A percentile compares a stretch with the other conserved stretches of the same genome.
phyloP scores from a whole-genome alignment of 768 basidiomycete species.

The Auricularia auricula-judae region DNA sequence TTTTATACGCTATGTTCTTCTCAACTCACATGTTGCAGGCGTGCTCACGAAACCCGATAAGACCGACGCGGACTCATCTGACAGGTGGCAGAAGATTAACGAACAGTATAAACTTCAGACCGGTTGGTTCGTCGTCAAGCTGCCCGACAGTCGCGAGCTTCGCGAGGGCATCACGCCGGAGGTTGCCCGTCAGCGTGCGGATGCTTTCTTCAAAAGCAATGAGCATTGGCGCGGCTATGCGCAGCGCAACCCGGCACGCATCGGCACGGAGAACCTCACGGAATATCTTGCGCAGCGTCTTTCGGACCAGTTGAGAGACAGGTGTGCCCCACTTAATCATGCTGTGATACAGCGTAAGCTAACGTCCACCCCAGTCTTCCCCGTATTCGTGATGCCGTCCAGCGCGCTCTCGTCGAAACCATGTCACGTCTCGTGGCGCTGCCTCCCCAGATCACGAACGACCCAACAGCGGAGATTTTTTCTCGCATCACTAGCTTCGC shows the following conservation, averaged over 20 bases:
- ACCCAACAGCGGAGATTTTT: background rate
- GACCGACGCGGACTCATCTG: slow-evolving; percentile 44
- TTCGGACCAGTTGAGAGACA: slow-evolving; percentile 47
- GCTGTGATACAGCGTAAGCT: background rate
- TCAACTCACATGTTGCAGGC: slow-evolving; percentile 25
- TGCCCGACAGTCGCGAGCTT: slow-evolving; percentile 40
- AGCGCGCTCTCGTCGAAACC: background rate
- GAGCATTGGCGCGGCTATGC: background rate
- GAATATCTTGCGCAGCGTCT: slow-evolving; percentile 48
- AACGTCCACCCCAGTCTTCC: background rate
- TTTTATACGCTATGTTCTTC: background rate
- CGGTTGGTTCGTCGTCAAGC: slow-evolving; percentile 52
- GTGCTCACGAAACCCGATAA: slow-evolving; percentile 69
- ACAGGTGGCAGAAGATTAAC: slow-evolving; percentile 33
- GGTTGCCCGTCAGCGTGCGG: slow-evolving; percentile 46
- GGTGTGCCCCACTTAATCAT: slow-evolving; percentile 27
- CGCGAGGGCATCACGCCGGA: slow-evolving; percentile 44
- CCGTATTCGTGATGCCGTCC: background rate
- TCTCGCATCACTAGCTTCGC: background rate
- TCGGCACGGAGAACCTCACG: slow-evolving; percentile 48
- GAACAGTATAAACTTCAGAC: slow-evolving; percentile 31
- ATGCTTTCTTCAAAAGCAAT: slow-evolving; percentile 35
- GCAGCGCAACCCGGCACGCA: slow-evolving; percentile 9
- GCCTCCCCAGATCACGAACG: background rate
- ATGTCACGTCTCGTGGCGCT: background rate